Conservation (phyloP, 78 protist species). For the Capsaspora owczarzaki region DNA sequence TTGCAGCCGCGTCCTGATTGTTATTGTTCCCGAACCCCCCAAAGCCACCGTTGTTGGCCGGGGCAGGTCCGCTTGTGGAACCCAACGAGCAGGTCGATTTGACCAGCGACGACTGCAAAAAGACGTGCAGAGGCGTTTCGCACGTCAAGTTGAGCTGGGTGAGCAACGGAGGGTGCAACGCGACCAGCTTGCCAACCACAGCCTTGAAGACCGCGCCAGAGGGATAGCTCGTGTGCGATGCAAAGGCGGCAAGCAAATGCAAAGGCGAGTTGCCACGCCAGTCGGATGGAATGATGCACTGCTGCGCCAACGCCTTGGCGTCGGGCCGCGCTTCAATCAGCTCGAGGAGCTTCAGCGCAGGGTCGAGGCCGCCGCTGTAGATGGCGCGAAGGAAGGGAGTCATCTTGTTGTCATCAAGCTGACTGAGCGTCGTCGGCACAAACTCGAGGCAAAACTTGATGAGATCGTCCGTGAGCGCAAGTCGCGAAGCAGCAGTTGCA, state of each 20-base stretch:
- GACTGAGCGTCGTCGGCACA: not conserved
- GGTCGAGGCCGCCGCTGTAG: not conserved
- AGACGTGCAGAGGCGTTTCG: not conserved
- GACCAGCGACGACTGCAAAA: too few species aligned
- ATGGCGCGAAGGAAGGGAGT: not conserved
- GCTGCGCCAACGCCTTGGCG: not conserved
- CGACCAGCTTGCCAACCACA: not conserved
- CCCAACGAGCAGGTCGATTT: too few species aligned
- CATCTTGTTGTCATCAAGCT: not conserved
- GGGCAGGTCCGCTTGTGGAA: too few species aligned
- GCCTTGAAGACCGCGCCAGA: not conserved
- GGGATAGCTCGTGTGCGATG: not conserved
- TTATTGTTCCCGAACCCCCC: too few species aligned
- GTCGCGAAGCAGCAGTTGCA: not conserved
- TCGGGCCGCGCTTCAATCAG: not conserved
- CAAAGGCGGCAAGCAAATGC: not conserved
- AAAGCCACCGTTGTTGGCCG: too few species aligned
- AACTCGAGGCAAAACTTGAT: not conserved
- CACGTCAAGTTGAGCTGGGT: not conserved
- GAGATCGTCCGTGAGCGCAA: not conserved
- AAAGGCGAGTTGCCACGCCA: not conserved
- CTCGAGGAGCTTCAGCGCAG: not conserved
- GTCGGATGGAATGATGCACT: not conserved
- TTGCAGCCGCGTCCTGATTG: too few species aligned
- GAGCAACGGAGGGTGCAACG: not conserved